Conservation (phyloP, 1,139 yeast species). For the Spathaspora jeffriesii region DNA sequence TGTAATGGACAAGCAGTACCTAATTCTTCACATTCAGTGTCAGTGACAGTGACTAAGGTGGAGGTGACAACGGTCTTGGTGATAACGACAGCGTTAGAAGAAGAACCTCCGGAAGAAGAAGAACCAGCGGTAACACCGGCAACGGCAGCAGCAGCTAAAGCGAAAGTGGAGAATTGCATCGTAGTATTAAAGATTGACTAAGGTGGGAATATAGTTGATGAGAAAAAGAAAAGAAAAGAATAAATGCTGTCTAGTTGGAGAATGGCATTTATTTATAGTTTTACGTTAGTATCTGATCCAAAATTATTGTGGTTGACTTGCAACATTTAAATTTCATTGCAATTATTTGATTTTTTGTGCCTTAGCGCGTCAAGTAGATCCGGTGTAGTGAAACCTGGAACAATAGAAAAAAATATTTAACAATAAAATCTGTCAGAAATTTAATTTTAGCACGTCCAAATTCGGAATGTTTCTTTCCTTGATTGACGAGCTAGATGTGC, state of each 20-base stretch:
- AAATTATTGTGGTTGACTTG: background rate
- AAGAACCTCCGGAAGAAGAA: conserved; percentile 4
- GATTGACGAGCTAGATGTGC: background rate
- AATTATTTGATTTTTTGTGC: conserved; percentile 1
- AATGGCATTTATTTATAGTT: conserved; percentile 1
- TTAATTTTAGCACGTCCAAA: background rate
- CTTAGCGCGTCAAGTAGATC: background rate
- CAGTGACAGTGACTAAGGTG: conserved; percentile 38
- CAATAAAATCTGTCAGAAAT: background rate
- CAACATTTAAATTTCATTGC: background rate
- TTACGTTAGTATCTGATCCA: background rate
- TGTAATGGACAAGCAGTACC: conserved; percentile 7
- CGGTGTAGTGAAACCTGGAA: background rate
- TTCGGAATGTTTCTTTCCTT: conserved; percentile 1
- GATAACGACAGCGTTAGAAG: conserved; percentile 21
- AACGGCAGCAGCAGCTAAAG: conserved; percentile 39
- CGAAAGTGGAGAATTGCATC: conserved; percentile 51
- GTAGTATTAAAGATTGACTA: conserved; percentile 27
- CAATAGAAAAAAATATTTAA: conserved; percentile 1
- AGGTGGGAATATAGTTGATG: conserved; percentile 3
- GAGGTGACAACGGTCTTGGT: conserved; percentile 25
- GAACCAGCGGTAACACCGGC: conserved; percentile 27
- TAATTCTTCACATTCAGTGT: conserved; percentile 10
- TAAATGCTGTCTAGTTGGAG: background rate
- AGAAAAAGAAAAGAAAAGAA: background rate